These are phyloP conservation scores for Trichoderma sp. DNA, from an alignment of 2,329 filamentous ascomycete genomes.

Conservation along the genomic window DNA sequence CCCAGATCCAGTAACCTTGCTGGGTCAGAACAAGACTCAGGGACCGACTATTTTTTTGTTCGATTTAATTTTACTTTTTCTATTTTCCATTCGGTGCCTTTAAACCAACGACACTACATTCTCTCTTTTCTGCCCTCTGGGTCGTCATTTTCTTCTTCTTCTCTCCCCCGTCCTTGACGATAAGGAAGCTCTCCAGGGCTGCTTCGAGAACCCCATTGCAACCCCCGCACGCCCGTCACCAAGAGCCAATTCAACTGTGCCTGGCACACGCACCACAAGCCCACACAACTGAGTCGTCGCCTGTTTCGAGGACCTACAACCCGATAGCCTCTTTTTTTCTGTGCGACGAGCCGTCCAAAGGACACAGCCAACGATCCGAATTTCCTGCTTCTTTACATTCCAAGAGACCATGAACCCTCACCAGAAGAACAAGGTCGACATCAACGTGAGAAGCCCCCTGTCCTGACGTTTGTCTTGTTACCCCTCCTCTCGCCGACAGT, in stretches of 20 bases:
- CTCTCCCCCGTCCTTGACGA: background rate
- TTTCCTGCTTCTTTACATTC: background rate
- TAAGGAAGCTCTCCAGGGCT: background rate
- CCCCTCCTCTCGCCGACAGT: slow-evolving; percentile 9
- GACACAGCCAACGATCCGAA: background rate
- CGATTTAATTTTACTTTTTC: background rate
- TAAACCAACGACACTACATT: background rate
- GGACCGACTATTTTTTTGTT: slow-evolving; percentile 17
- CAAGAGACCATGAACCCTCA: slow-evolving; percentile 79
- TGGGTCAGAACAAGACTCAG: slow-evolving; percentile 2
- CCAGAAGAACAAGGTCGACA: slow-evolving; percentile 97
- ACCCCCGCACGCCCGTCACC: background rate
- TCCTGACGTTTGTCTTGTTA: background rate
- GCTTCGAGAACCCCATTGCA: background rate
- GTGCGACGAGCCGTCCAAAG: slow-evolving; percentile 1
- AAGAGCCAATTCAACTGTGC: slow-evolving; percentile 1
- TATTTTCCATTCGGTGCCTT: background rate
- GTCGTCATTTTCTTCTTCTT: background rate
- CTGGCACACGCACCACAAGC: slow-evolving; percentile 2
- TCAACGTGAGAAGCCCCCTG: slow-evolving; percentile 66
- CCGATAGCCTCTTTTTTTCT: slow-evolving; percentile 2
- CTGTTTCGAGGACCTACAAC: slow-evolving; percentile 1
- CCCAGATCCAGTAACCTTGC: slow-evolving; percentile 2
- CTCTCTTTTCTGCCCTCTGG: background rate
- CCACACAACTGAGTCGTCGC: slow-evolving; percentile 1